Conservation (phyloP, 73 alveolate genomes). For the Effrenium voratum region DNA sequence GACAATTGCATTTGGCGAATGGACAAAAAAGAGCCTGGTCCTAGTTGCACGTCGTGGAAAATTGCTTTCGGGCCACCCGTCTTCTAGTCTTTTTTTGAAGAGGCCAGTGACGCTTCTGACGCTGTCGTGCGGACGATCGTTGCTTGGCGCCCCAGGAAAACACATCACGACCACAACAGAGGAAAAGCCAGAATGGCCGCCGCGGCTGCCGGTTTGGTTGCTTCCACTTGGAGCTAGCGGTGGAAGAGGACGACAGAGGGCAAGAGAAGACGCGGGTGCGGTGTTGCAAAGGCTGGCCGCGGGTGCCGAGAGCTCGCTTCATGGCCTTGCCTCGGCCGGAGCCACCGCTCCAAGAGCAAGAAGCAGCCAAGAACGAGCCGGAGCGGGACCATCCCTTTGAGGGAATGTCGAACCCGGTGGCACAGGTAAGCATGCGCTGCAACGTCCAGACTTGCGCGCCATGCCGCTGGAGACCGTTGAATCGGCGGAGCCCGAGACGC, state of each 20-base stretch:
- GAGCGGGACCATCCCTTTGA: conserved; percentile 8
- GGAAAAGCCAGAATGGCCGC: neutral
- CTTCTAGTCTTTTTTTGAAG: no score
- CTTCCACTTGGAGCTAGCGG: neutral
- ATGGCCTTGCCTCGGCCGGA: neutral
- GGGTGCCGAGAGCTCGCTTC: neutral
- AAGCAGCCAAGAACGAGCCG: neutral
- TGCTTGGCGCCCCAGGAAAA: no score
- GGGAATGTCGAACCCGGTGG: neutral
- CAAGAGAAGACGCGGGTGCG: no score
- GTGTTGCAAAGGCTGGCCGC: neutral
- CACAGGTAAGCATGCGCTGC: neutral
- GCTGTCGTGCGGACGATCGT: no score
- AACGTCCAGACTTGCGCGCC: neutral
- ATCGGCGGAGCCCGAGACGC: neutral
- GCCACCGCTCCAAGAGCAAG: neutral
- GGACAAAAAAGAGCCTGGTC: no score
- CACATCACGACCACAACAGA: no score
- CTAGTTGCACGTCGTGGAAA: no score
- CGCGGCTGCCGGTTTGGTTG: conserved; percentile 30
- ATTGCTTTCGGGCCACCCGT: no score
- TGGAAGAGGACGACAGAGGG: neutral
- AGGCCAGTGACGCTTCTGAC: no score
- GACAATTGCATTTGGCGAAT: no score
- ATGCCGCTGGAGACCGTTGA: neutral